phyloP scores from a whole-genome alignment of 108 stramenopile genomes.

The Skeletonema marinoi region DNA sequence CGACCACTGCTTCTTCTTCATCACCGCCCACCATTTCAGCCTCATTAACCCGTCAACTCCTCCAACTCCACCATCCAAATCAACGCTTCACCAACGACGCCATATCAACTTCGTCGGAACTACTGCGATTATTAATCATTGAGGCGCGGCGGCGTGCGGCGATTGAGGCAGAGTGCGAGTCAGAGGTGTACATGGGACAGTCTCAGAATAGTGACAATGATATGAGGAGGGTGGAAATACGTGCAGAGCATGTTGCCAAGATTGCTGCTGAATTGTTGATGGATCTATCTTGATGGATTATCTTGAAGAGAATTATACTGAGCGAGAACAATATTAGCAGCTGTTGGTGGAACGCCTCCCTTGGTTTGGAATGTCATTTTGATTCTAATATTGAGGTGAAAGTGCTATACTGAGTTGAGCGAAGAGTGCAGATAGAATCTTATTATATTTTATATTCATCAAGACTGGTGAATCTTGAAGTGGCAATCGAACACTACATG shows the following conservation, averaged over 20 bases:
- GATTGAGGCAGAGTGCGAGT: constrained; percentile 46
- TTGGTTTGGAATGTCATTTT: too few relatives aligned
- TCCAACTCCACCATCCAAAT: constrained; percentile 28
- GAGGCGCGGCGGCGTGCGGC: constrained; percentile 46
- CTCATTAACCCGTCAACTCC: constrained; percentile 17
- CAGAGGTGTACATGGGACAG: neutral
- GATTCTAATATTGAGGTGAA: too few relatives aligned
- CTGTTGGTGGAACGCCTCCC: too few relatives aligned
- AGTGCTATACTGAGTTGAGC: too few relatives aligned
- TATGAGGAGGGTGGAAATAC: constrained; percentile 17
- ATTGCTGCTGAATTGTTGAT: constrained; percentile 40
- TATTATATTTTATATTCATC: too few relatives aligned
- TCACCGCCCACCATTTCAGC: constrained; percentile 16
- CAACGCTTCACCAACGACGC: constrained; percentile 36
- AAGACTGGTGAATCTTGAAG: too few relatives aligned
- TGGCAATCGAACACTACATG: too few relatives aligned
- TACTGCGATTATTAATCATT: constrained; percentile 44
- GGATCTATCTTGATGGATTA: constrained; percentile 31
- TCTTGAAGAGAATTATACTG: too few relatives aligned
- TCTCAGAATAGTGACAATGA: neutral
- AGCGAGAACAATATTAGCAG: too few relatives aligned
- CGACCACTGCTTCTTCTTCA: neutral
- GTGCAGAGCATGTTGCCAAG: constrained; percentile 41
- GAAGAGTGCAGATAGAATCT: too few relatives aligned
- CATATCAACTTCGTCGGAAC: constrained; percentile 23